phyloP scores from a whole-genome alignment of 2,329 filamentous ascomycete genomes.

The Graphilbum sp. region DNA sequence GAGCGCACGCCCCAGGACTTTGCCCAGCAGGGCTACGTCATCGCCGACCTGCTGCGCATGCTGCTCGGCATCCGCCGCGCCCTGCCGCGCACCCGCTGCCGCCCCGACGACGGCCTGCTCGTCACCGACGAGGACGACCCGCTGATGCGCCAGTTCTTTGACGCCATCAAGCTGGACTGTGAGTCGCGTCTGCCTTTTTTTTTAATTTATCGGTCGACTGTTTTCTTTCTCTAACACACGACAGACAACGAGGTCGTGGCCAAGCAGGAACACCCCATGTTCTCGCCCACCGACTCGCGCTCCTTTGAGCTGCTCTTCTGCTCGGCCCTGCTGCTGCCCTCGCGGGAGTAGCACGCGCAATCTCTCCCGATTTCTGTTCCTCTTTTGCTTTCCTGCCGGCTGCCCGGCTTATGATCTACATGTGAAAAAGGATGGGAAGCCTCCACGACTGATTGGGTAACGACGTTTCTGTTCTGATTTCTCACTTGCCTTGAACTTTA shows the following conservation, averaged over 20 bases:
- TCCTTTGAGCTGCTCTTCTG: conserved; percentile 29
- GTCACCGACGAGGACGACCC: conserved; percentile 28
- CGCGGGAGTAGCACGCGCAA: conserved; percentile 7
- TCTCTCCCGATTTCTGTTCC: too few relatives aligned
- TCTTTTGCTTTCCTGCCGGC: too few relatives aligned
- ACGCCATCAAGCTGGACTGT: conserved; percentile 40
- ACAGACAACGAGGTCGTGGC: conserved; percentile 22
- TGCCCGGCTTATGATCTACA: not conserved
- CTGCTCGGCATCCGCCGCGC: conserved; percentile 43
- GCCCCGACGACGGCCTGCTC: conserved; percentile 30
- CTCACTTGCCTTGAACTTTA: too few relatives aligned
- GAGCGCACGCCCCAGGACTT: conserved; percentile 39
- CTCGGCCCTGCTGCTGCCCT: conserved; percentile 22
- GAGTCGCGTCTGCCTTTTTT: conserved; percentile 16
- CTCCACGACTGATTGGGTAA: too few relatives aligned
- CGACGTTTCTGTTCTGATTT: too few relatives aligned
- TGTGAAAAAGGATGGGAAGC: not conserved
- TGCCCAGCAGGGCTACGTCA: conserved; percentile 39
- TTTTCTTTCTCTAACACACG: not conserved
- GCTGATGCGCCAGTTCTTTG: conserved; percentile 33
- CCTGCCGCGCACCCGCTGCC: conserved; percentile 33
- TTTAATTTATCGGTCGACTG: not conserved
- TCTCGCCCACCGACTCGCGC: conserved; percentile 30
- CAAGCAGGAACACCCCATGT: conserved; percentile 34
- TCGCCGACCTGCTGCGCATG: conserved; percentile 44